Conservation (phyloP, 352 stramenopile genomes). For the Globisporangium ultimum region DNA sequence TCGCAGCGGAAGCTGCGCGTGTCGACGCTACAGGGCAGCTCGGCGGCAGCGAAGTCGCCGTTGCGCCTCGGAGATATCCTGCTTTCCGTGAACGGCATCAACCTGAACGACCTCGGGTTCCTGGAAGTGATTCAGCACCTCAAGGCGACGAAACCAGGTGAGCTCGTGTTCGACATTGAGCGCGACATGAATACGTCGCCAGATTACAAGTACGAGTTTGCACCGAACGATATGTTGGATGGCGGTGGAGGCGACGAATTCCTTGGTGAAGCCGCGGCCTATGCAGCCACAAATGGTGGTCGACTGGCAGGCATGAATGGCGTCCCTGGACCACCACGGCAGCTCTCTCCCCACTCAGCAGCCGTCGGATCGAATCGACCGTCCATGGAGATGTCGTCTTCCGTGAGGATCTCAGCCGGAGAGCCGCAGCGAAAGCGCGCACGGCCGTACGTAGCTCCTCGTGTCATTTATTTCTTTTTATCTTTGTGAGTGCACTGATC, state of each 20-base stretch:
- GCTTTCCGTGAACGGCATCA: constrained; percentile 58
- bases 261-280: constrained; percentile 4
- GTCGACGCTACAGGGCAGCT: constrained; percentile 50
- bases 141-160: constrained; percentile 44
- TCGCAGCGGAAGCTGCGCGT: constrained; percentile 46
- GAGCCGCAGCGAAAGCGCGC: constrained; percentile 39
- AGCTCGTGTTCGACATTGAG: constrained; percentile 61
- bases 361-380: neutral
- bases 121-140: constrained; percentile 52
- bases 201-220: constrained; percentile 10
- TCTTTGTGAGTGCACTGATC: neutral
- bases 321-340: neutral
- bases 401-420: neutral
- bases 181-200: constrained; percentile 13
- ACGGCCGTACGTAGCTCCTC: constrained; percentile 31
- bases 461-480: neutral
- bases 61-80: constrained; percentile 63
- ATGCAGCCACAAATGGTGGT: neutral
- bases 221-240: constrained; percentile 1
- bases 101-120: constrained; percentile 49
- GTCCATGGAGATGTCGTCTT: neutral
- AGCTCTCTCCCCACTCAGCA: constrained; percentile 5
- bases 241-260: constrained; percentile 6
- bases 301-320: neutral
- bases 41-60: constrained; percentile 29